Conservation (phyloP, 768 basidiomycete species). For the Nidularia sp. region DNA sequence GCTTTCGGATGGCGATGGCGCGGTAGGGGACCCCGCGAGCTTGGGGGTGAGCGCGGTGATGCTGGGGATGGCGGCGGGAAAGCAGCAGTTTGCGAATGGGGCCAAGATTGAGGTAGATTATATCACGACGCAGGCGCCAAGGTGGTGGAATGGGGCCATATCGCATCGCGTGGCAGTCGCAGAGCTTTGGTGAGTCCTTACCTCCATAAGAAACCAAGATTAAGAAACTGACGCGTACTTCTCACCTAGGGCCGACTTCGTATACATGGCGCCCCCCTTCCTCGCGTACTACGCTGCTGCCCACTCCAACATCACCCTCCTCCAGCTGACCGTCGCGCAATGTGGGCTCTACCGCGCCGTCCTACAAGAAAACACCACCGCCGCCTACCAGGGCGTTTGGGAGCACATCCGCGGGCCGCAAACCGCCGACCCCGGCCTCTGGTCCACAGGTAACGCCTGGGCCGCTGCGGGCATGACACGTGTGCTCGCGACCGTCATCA, state of each 20-base stretch:
- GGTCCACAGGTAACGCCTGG: slow-evolving; percentile 67
- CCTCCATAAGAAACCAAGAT: not conserved
- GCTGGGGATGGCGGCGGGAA: slow-evolving; percentile 29
- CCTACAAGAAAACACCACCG: slow-evolving; percentile 23
- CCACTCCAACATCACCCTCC: slow-evolving; percentile 25
- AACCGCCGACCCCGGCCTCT: slow-evolving; percentile 33
- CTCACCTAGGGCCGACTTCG: slow-evolving; percentile 38
- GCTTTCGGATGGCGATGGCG: slow-evolving; percentile 32
- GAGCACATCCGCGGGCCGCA: slow-evolving; percentile 37
- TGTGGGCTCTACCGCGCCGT: slow-evolving; percentile 32
- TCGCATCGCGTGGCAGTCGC: slow-evolving; percentile 33
- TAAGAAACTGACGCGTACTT: not conserved
- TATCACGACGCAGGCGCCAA: slow-evolving; percentile 28
- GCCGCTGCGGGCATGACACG: slow-evolving; percentile 67
- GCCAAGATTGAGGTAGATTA: slow-evolving; percentile 26
- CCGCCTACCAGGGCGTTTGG: slow-evolving; percentile 27
- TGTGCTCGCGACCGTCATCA: slow-evolving; percentile 44
- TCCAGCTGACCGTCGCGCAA: slow-evolving; percentile 32
- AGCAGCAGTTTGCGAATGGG: slow-evolving; percentile 19
- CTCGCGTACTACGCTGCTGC: slow-evolving; percentile 43
- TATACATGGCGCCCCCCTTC: slow-evolving; percentile 51
- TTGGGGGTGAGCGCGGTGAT: slow-evolving; percentile 43
- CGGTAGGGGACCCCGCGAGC: slow-evolving; percentile 43
- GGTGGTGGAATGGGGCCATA: slow-evolving; percentile 40
- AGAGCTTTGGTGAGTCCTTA: slow-evolving; percentile 35